These are phyloP conservation scores for Pseudopediastrum boryanum DNA, from an alignment of 139 green algal species.

Conservation along the genomic window DNA sequence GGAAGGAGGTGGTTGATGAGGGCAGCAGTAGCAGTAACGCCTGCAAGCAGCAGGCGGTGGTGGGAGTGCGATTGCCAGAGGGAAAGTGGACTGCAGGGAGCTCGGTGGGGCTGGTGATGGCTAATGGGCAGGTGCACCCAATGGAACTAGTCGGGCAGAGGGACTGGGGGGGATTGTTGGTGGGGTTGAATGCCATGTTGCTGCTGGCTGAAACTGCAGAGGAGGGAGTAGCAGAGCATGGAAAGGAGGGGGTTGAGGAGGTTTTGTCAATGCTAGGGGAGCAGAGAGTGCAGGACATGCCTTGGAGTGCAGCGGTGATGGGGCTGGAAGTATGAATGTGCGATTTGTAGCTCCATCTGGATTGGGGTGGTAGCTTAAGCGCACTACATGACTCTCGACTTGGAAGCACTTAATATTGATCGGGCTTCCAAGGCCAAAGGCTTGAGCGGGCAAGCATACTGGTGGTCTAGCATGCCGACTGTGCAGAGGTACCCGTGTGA, in stretches of 20 bases:
- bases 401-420: background rate
- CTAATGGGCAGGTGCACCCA: background rate
- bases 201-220: conserved; percentile 23
- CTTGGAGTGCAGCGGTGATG: conserved; percentile 10
- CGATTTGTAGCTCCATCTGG: background rate
- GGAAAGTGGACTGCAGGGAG: background rate
- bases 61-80: background rate
- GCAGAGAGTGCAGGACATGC: background rate
- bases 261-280: background rate
- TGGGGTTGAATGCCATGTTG: conserved; percentile 30
- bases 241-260: background rate
- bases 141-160: conserved; percentile 23
- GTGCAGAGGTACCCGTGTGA: background rate
- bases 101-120: conserved; percentile 27
- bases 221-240: too few relatives aligned
- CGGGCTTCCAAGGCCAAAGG: background rate
- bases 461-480: background rate
- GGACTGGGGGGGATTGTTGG: conserved; percentile 22
- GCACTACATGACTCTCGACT: background rate
- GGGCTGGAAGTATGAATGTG: background rate
- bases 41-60: conserved; percentile 7
- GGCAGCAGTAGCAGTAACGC: conserved; percentile 9
- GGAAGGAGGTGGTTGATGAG: background rate
- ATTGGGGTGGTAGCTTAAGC: background rate
- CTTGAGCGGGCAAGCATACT: background rate